Conservation (phyloP, 2,329 filamentous ascomycete species). For the Venturia carpophila region DNA sequence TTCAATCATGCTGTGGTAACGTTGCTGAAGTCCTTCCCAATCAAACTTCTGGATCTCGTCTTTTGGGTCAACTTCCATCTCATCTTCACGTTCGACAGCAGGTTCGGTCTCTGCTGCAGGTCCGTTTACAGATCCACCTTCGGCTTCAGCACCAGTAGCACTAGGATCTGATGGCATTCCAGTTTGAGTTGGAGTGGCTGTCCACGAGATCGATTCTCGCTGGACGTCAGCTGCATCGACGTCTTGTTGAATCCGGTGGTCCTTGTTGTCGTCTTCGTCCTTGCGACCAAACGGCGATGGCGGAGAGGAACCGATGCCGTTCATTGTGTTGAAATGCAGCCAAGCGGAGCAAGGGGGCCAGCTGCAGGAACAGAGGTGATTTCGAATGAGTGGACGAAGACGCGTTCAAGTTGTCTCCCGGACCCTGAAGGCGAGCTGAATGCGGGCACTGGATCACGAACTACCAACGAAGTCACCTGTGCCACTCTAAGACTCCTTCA, state of each 20-base stretch:
- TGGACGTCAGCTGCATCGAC: background rate
- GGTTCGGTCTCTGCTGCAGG: background rate
- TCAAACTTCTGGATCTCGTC: constrained; percentile 53
- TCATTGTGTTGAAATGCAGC: background rate
- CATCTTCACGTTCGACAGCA: constrained; percentile 20
- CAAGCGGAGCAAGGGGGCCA: background rate
- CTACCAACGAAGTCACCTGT: background rate
- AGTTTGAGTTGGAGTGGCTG: background rate
- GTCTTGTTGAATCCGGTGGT: background rate
- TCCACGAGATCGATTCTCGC: constrained; percentile 1
- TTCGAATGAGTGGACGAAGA: background rate
- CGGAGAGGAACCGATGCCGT: background rate
- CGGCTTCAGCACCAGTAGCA: background rate
- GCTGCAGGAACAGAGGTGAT: background rate
- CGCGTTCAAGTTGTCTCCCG: background rate
- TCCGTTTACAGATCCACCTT: background rate
- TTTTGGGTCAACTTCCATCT: constrained; percentile 22
- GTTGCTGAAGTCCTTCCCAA: constrained; percentile 67
- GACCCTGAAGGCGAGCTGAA: background rate
- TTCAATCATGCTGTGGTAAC: constrained; percentile 59
- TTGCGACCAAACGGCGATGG: background rate
- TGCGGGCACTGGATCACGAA: background rate
- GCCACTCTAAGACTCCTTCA: background rate
- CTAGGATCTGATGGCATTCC: constrained; percentile 3
- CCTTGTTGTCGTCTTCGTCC: background rate